A percentile compares a stretch with the other conserved stretches of the same genome.
These are phyloP conservation scores for Calonectria pseudoreteaudii DNA, from an alignment of 2,329 filamentous ascomycete genomes.

Conservation along the genomic window DNA sequence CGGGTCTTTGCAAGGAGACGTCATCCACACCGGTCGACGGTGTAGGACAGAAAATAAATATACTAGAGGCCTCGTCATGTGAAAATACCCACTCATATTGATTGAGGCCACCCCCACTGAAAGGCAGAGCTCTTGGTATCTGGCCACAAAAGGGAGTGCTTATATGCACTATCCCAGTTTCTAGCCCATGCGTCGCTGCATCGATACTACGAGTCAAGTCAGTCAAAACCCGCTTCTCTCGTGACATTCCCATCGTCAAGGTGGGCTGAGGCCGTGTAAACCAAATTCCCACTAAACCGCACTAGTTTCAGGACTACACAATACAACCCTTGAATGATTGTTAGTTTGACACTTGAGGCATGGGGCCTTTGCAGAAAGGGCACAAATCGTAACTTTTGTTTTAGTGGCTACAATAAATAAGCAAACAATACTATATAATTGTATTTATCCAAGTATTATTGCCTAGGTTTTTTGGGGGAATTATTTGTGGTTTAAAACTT, in stretches of 20 bases:
- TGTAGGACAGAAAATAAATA: background rate
- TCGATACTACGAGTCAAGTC: background rate
- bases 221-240: background rate
- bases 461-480: too few relatives aligned
- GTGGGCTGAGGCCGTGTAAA: constrained; percentile 5
- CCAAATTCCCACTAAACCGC: constrained; percentile 14
- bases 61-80: background rate
- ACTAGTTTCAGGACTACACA: background rate
- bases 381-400: too few relatives aligned
- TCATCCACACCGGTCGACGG: background rate
- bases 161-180: background rate
- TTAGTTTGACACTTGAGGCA: too few relatives aligned
- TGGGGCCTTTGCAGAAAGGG: too few relatives aligned
- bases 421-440: too few relatives aligned
- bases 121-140: background rate
- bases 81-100: background rate
- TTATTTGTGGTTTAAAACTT: too few relatives aligned
- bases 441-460: too few relatives aligned
- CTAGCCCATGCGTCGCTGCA: background rate
- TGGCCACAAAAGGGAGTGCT: background rate
- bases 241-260: background rate
- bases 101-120: background rate
- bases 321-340: too few relatives aligned
- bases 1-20: background rate
- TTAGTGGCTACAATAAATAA: too few relatives aligned